Conservation (phyloP, 441 rosid species). For the Eruca vesicaria region DNA sequence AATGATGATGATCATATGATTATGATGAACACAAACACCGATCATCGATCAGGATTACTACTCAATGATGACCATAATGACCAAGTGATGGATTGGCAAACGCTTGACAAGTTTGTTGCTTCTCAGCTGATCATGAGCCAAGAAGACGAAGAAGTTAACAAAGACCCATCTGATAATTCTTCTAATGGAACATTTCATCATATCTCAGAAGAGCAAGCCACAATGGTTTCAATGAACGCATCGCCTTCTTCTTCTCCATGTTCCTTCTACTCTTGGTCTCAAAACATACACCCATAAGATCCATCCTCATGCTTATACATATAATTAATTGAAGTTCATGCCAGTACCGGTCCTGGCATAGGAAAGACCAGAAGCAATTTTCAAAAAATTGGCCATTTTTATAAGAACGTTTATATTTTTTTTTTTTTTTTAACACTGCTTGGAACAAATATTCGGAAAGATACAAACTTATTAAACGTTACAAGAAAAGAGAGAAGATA, state of each 20-base stretch:
- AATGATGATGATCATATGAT: slow-evolving; percentile 32
- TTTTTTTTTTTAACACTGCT: too few species aligned
- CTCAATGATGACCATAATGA: slow-evolving; percentile 39
- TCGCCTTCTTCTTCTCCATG: slow-evolving; percentile 31
- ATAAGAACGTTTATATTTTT: too few species aligned
- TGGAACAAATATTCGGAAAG: too few species aligned
- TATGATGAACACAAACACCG: slow-evolving; percentile 37
- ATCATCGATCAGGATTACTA: neutral
- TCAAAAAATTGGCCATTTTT: too few species aligned
- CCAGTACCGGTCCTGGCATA: too few species aligned
- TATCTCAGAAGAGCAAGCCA: slow-evolving; percentile 28
- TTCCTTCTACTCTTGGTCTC: slow-evolving; percentile 36
- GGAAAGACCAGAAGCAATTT: too few species aligned
- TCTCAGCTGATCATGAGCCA: slow-evolving; percentile 71
- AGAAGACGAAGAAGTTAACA: slow-evolving; percentile 44
- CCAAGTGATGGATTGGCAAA: slow-evolving; percentile 85
- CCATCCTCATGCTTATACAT: neutral
- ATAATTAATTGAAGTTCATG: neutral
- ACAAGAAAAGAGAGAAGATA: too few species aligned
- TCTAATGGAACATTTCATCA: slow-evolving; percentile 32
- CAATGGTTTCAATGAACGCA: slow-evolving; percentile 29
- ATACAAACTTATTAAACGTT: too few species aligned
- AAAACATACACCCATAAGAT: slow-evolving; percentile 25
- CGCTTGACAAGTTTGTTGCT: slow-evolving; percentile 91
- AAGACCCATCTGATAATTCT: slow-evolving; percentile 33